These are phyloP conservation scores for Ceratocystis destructans DNA, from an alignment of 2,329 filamentous ascomycete genomes.

Conservation along the genomic window DNA sequence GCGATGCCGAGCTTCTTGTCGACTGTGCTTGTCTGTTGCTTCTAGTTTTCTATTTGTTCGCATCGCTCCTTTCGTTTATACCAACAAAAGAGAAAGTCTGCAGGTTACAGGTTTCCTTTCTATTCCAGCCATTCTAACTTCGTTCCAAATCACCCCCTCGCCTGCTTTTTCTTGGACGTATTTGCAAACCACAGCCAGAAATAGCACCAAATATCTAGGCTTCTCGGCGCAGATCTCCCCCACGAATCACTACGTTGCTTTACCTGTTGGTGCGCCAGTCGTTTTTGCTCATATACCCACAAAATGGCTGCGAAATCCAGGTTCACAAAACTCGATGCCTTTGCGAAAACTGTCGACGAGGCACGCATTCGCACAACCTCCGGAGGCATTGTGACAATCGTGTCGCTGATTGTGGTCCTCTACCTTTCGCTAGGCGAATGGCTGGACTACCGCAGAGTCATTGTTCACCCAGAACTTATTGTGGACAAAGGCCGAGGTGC, in stretches of 20 bases:
- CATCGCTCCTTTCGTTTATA: neutral
- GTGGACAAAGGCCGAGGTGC: constrained; percentile 92
- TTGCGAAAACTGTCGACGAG: constrained; percentile 98
- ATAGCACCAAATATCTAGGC: neutral
- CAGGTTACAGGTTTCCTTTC: constrained; percentile 1
- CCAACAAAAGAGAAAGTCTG: neutral
- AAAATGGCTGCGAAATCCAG: constrained; percentile 79
- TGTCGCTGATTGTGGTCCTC: constrained; percentile 74
- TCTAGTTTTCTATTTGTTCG: neutral
- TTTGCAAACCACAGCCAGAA: neutral
- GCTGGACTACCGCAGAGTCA: constrained; percentile 75
- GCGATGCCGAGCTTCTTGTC: constrained; percentile 1
- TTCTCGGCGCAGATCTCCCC: neutral
- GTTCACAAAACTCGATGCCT: constrained; percentile 94
- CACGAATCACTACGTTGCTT: neutral
- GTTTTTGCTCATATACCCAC: neutral
- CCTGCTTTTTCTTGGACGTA: neutral
- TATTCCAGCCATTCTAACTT: neutral
- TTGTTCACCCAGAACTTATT: constrained; percentile 80
- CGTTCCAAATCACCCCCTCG: neutral
- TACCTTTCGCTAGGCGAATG: constrained; percentile 93
- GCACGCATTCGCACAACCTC: constrained; percentile 90
- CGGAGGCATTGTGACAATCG: constrained; percentile 86
- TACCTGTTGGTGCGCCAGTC: neutral
- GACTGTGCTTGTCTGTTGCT: neutral